A percentile compares a stretch with the other conserved stretches of the same genome.
phyloP scores from a whole-genome alignment of 345 rosid species.

The Passiflora organensis region DNA sequence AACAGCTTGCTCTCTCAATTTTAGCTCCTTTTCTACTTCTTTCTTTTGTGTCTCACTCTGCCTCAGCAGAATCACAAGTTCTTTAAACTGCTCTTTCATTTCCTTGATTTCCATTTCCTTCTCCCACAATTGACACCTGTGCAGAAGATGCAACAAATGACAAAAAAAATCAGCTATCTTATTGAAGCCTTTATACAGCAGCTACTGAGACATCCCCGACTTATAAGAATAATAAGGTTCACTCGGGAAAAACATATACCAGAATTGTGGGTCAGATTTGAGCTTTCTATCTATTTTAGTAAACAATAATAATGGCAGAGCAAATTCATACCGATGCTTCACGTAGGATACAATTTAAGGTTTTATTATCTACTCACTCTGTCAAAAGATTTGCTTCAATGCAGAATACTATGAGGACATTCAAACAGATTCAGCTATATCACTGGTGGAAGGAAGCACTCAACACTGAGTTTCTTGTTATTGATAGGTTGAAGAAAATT shows the following conservation, averaged over 20 bases:
- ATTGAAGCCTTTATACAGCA: not conserved
- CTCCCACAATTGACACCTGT: conserved; percentile 92
- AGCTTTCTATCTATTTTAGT: conserved; percentile 1
- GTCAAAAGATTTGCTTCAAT: not conserved
- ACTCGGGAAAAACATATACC: no score
- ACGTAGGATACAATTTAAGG: no score
- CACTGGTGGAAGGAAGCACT: not conserved
- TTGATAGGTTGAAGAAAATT: not conserved
- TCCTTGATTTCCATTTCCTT: conserved; percentile 84
- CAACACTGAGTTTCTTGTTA: no score
- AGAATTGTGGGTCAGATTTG: not conserved
- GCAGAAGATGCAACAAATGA: conserved; percentile 8
- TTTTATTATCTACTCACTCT: no score
- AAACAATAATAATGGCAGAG: conserved; percentile 1
- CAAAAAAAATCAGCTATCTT: conserved; percentile 6
- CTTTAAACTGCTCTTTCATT: conserved; percentile 90
- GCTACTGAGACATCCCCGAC: no score
- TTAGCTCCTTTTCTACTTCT: conserved; percentile 82
- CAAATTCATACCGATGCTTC: not conserved
- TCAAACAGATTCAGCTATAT: not conserved
- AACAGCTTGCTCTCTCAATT: conserved; percentile 66
- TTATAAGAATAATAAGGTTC: no score
- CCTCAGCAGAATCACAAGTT: conserved; percentile 63
- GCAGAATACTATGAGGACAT: not conserved
- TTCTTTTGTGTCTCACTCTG: conserved; percentile 77